Evolutionary conservation across 2,329 filamentous ascomycete genomes (phyloP).

Genomic region (Microthyrium microscopicum): DNA sequence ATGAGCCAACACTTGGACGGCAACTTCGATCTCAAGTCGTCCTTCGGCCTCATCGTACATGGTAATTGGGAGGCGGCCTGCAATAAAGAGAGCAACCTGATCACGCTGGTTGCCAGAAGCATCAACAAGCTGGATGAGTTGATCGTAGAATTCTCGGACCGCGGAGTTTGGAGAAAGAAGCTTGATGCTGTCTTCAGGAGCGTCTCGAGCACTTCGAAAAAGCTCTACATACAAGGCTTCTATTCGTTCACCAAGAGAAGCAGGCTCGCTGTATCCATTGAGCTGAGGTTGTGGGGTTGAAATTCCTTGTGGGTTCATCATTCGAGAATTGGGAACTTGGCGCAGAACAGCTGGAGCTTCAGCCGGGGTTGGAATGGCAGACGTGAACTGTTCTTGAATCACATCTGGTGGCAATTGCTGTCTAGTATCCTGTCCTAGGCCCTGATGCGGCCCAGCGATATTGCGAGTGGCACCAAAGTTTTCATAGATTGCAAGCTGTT

Average conservation of each 20-base stretch:
- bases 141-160: constrained; percentile 41
- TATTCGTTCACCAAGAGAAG: too few relatives aligned
- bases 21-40: constrained; percentile 44
- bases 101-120: constrained; percentile 33
- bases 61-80: constrained; percentile 23
- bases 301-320: constrained; percentile 13
- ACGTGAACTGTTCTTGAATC: constrained; percentile 36
- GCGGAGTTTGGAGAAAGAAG: constrained; percentile 37
- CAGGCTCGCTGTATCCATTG: constrained; percentile 43
- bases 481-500: constrained; percentile 92
- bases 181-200: constrained; percentile 39
- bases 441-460: constrained; percentile 23
- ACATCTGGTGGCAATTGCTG: constrained; percentile 47
- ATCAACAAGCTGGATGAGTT: constrained; percentile 31
- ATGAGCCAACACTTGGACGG: constrained; percentile 43
- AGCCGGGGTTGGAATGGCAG: constrained; percentile 44
- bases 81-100: constrained; percentile 36
- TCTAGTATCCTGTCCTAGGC: constrained; percentile 38
- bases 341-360: constrained; percentile 45
- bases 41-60: constrained; percentile 37
- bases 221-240: constrained; percentile 37
- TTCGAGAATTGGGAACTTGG: constrained; percentile 33
- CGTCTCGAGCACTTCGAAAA: constrained; percentile 37
- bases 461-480: constrained; percentile 52
- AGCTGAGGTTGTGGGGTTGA: constrained; percentile 26